Percentiles rank a stretch among this genome's conserved stretches.
These are phyloP conservation scores for Entomophthora muscae DNA, from an alignment of 371 early-diverging fungal species.

Conservation along the genomic window DNA sequence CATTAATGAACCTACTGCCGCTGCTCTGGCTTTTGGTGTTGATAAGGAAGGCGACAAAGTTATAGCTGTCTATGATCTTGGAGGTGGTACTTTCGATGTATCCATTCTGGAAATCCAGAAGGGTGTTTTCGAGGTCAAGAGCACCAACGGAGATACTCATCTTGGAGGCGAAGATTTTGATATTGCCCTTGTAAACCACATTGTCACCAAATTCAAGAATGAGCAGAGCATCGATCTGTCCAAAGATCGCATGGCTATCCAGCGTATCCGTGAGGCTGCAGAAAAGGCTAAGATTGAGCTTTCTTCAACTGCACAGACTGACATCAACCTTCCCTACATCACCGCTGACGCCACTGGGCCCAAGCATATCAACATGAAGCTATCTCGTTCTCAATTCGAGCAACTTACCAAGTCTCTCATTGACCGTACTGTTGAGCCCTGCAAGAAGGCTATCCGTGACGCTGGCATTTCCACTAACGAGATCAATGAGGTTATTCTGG, in stretches of 20 bases:
- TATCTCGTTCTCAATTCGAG: slow-evolving; percentile 89
- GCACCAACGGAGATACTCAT: slow-evolving; percentile 93
- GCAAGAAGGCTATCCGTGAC: slow-evolving; percentile 93
- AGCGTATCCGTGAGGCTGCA: slow-evolving; percentile 90
- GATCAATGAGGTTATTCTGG: slow-evolving; percentile 93
- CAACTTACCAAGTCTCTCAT: slow-evolving; percentile 60
- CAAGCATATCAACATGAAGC: slow-evolving; percentile 86
- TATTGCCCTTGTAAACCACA: slow-evolving; percentile 59
- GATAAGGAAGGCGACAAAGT: slow-evolving; percentile 45
- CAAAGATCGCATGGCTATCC: slow-evolving; percentile 77
- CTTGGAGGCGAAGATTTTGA: slow-evolving; percentile 99
- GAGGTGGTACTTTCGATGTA: slow-evolving; percentile 99
- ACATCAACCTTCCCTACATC: slow-evolving; percentile 92
- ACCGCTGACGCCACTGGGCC: slow-evolving; percentile 84
- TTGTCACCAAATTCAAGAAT: slow-evolving; percentile 78
- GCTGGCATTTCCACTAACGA: slow-evolving; percentile 65
- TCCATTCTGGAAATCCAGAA: slow-evolving; percentile 93
- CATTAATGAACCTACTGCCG: slow-evolving; percentile 99
- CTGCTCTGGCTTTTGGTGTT: slow-evolving; percentile 95
- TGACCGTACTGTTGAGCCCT: slow-evolving; percentile 81
- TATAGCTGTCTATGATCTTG: slow-evolving; percentile 98
- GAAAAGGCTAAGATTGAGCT: slow-evolving; percentile 98
- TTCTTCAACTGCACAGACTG: slow-evolving; percentile 79
- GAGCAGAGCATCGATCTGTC: slow-evolving; percentile 54
- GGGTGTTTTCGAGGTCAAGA: slow-evolving; percentile 97